Conservation (phyloP, 2,329 filamentous ascomycete species). For the Dothistroma septosporum region DNA sequence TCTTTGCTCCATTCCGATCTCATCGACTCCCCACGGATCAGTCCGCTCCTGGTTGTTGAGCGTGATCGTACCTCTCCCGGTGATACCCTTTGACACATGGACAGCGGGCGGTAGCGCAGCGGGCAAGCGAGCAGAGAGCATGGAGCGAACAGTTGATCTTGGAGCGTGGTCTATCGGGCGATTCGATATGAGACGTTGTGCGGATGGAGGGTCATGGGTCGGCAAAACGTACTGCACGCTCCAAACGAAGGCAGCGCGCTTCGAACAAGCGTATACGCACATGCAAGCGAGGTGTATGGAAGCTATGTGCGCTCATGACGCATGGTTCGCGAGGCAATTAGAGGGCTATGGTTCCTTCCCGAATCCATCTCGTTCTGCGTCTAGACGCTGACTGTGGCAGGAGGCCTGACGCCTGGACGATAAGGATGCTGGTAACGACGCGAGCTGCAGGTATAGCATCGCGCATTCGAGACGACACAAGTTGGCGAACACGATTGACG, state of each 20-base stretch:
- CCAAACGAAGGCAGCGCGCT: neutral
- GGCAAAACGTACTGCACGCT: too few relatives aligned
- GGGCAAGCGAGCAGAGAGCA: neutral
- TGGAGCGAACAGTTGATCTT: neutral
- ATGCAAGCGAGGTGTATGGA: neutral
- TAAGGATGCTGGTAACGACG: neutral
- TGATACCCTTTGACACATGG: neutral
- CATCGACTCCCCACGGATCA: too few relatives aligned
- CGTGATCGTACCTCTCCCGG: too few relatives aligned
- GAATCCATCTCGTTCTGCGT: neutral
- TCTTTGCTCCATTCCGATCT: too few relatives aligned
- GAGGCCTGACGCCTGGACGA: neutral
- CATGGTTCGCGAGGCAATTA: too few relatives aligned
- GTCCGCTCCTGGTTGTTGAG: too few relatives aligned
- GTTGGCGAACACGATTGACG: neutral
- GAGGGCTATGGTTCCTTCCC: neutral
- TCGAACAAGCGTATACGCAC: neutral
- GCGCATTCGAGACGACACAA: neutral
- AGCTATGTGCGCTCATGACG: neutral
- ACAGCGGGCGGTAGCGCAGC: neutral
- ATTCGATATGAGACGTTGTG: too few relatives aligned
- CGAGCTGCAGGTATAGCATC: neutral
- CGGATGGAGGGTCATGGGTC: too few relatives aligned
- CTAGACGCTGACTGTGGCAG: neutral
- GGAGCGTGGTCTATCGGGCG: too few relatives aligned